These are phyloP conservation scores for Evernia prunastri DNA, from an alignment of 495 filamentous ascomycete species.

Conservation along the genomic window DNA sequence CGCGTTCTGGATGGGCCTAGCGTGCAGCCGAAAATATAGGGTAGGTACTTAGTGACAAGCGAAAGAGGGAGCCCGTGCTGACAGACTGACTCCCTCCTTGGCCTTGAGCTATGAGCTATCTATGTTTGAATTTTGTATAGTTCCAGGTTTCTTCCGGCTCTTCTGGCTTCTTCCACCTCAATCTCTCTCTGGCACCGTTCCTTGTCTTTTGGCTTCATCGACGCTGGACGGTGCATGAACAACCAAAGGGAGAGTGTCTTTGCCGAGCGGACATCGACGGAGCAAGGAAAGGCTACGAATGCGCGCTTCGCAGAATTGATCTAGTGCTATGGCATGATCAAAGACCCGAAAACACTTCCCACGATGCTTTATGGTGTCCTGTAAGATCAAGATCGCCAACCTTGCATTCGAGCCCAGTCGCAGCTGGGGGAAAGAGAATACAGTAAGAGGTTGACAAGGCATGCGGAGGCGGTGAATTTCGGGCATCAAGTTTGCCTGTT, in stretches of 20 bases:
- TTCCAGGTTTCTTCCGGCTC: background rate
- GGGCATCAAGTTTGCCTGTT: constrained; percentile 2
- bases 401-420: background rate
- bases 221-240: background rate
- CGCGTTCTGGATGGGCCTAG: background rate
- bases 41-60: background rate
- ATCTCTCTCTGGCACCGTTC: background rate
- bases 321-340: constrained; percentile 3
- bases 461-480: background rate
- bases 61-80: background rate
- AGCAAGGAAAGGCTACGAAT: constrained; percentile 4
- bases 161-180: background rate
- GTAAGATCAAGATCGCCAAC: background rate
- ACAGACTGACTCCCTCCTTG: too few species aligned
- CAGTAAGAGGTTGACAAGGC: background rate
- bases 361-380: constrained; percentile 1
- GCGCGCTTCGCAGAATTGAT: background rate
- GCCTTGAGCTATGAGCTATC: background rate
- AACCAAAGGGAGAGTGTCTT: background rate
- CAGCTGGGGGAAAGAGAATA: background rate
- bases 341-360: background rate
- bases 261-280: constrained; percentile 14
- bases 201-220: background rate
- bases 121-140: background rate
- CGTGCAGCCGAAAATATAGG: background rate